Conservation (phyloP, 192 early-diverging fungal species). For the Coemansia sp. region DNA sequence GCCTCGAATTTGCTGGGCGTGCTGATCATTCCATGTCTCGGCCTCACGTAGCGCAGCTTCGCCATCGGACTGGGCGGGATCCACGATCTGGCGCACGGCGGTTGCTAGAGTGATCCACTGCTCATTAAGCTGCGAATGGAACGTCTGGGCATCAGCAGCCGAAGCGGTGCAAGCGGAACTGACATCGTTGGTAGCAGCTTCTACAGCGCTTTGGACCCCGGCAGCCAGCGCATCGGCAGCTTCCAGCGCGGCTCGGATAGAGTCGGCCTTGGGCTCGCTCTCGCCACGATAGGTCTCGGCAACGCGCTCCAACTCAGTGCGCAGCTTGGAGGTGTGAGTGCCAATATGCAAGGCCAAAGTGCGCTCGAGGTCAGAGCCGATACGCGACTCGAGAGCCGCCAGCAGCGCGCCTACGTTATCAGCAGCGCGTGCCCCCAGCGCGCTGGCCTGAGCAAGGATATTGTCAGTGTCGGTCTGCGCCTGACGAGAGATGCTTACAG, state of each 20-base stretch:
- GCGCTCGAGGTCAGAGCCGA: conserved; percentile 35
- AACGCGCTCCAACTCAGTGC: neutral
- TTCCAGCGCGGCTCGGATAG: neutral
- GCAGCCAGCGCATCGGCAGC: neutral
- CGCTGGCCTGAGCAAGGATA: neutral
- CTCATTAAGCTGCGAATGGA: neutral
- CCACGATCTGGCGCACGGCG: neutral
- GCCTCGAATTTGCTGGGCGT: conserved; percentile 10
- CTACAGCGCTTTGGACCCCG: conserved; percentile 1
- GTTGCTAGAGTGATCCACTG: neutral
- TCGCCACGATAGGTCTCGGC: neutral
- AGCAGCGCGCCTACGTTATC: conserved; percentile 17
- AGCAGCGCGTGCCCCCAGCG: neutral
- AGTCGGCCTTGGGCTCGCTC: neutral
- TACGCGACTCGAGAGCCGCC: conserved; percentile 21
- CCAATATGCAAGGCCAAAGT: conserved; percentile 3
- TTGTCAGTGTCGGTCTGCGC: conserved; percentile 2
- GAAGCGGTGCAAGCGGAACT: neutral
- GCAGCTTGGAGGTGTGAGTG: conserved; percentile 16
- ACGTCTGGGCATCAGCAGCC: neutral
- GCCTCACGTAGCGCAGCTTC: neutral
- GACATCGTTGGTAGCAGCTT: neutral
- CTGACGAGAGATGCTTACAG: neutral
- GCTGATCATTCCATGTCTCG: neutral
- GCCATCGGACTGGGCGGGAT: neutral